phyloP scores from a whole-genome alignment of 2,329 filamentous ascomycete genomes.

The Fusarium penzigii region DNA sequence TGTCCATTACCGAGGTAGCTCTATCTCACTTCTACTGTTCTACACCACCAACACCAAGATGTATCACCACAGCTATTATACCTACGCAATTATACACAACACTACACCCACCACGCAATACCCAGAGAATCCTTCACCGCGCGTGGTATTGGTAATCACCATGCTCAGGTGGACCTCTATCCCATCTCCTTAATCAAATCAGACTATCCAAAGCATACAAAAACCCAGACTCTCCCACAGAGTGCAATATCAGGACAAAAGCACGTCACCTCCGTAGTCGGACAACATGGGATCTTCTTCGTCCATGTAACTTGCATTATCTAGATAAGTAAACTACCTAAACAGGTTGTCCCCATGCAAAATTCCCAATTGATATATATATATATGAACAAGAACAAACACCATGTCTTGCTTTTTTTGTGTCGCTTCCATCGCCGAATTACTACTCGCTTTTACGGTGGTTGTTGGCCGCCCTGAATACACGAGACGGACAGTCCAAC shows the following conservation, averaged over 20 bases:
- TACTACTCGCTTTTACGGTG: background rate
- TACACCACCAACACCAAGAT: too few relatives aligned
- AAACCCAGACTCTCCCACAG: background rate
- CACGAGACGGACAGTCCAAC: slow-evolving; percentile 22
- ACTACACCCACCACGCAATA: background rate
- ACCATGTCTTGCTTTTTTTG: too few relatives aligned
- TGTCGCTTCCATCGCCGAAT: too few relatives aligned
- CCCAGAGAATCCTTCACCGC: slow-evolving; percentile 1
- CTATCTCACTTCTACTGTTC: too few relatives aligned
- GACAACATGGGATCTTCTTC: background rate
- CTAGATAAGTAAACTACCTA: background rate
- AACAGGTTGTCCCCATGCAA: too few relatives aligned
- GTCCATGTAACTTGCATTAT: background rate
- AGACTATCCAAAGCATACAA: background rate
- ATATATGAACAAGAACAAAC: too few relatives aligned
- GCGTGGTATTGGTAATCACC: background rate
- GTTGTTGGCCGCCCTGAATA: background rate
- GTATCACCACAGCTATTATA: too few relatives aligned
- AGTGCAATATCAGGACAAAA: slow-evolving; percentile 16
- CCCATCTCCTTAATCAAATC: background rate
- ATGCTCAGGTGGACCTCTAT: background rate
- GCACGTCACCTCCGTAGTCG: slow-evolving; percentile 17
- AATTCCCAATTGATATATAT: too few relatives aligned
- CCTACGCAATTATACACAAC: too few relatives aligned
- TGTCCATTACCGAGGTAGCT: too few relatives aligned